Evolutionary conservation across 805 yeast species (phyloP).

Genomic region (Hanseniaspora osmophila): DNA sequence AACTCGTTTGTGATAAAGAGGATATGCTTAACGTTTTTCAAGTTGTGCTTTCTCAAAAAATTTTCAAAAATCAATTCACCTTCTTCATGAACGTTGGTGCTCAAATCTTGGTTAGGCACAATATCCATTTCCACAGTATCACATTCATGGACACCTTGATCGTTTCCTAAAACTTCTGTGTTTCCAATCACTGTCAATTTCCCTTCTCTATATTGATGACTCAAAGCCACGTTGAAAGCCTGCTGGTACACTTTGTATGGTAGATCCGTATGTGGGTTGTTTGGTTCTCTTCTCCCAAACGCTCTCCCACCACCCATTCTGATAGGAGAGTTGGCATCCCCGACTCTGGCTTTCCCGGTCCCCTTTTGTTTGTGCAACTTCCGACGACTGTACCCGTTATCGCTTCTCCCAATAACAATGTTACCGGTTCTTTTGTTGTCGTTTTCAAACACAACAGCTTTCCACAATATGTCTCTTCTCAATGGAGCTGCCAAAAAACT

Average conservation of each 20-base stretch:
- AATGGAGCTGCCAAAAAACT: slow-evolving; percentile 57
- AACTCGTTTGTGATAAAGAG: slow-evolving; percentile 53
- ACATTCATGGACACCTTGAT: slow-evolving; percentile 8
- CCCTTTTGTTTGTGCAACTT: slow-evolving; percentile 88
- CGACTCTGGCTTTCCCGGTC: slow-evolving; percentile 86
- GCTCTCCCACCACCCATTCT: slow-evolving; percentile 85
- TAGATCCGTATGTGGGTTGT: slow-evolving; percentile 68
- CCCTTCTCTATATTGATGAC: slow-evolving; percentile 68
- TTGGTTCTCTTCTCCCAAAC: slow-evolving; percentile 79
- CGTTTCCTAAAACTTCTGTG: slow-evolving; percentile 2
- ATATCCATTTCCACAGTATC: slow-evolving; percentile 16
- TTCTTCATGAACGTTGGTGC: slow-evolving; percentile 14
- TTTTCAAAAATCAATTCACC: slow-evolving; percentile 29
- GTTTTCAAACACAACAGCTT: slow-evolving; percentile 83
- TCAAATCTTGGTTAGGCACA: background rate
- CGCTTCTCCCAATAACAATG: slow-evolving; percentile 75
- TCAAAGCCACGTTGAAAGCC: slow-evolving; percentile 73
- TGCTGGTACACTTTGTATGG: slow-evolving; percentile 57
- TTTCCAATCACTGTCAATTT: slow-evolving; percentile 55
- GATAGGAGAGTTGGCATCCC: slow-evolving; percentile 90
- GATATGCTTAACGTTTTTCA: slow-evolving; percentile 36
- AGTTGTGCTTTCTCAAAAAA: slow-evolving; percentile 34
- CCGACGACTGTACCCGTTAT: slow-evolving; percentile 69
- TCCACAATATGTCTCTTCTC: slow-evolving; percentile 88
- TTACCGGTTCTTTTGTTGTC: slow-evolving; percentile 84